A percentile compares a stretch with the other conserved stretches of the same genome.
Conservation (phyloP, 768 basidiomycete genomes). For the Russula sp. region DNA sequence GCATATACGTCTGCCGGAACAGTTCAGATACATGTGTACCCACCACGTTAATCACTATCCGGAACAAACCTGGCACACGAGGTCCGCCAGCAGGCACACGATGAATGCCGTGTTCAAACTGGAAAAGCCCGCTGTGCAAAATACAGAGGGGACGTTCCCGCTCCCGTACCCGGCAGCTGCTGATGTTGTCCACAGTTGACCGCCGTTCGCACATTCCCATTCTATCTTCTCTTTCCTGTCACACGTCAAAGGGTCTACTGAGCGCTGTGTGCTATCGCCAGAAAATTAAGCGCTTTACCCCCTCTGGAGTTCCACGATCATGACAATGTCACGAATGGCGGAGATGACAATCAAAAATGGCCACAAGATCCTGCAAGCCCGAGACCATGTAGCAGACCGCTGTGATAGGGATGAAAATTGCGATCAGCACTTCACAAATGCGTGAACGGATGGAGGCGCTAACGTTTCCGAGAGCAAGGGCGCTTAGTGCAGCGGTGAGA, state of each 20-base stretch:
- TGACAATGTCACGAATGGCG: slow-evolving; percentile 57
- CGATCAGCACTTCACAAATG: slow-evolving; percentile 21
- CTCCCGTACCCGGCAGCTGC: slow-evolving; percentile 36
- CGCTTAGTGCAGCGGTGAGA: slow-evolving; percentile 42
- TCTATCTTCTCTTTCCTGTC: slow-evolving; percentile 56
- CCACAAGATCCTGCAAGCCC: slow-evolving; percentile 60
- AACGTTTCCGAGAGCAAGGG: slow-evolving; percentile 59
- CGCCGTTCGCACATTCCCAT: slow-evolving; percentile 70
- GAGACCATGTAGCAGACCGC: slow-evolving; percentile 65
- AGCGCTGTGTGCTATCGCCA: slow-evolving; percentile 6
- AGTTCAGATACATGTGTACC: slow-evolving; percentile 9
- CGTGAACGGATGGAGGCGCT: slow-evolving; percentile 16
- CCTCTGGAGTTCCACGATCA: slow-evolving; percentile 67
- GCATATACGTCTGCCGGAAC: slow-evolving; percentile 56
- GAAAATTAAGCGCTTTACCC: slow-evolving; percentile 41
- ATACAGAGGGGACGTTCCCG: slow-evolving; percentile 42
- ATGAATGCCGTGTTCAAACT: slow-evolving; percentile 61
- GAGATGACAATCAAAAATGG: slow-evolving; percentile 60
- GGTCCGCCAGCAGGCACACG: slow-evolving; percentile 51
- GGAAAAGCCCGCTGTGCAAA: slow-evolving; percentile 54
- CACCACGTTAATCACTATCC: slow-evolving; percentile 17
- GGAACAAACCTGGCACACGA: slow-evolving; percentile 53
- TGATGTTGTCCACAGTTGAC: slow-evolving; percentile 49
- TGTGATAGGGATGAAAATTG: slow-evolving; percentile 26
- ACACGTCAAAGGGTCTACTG: slow-evolving; percentile 4